Percentiles rank a stretch among this genome's conserved stretches.
Conservation (phyloP, 1,284 basidiomycete genomes). For the Malassezia japonica region DNA sequence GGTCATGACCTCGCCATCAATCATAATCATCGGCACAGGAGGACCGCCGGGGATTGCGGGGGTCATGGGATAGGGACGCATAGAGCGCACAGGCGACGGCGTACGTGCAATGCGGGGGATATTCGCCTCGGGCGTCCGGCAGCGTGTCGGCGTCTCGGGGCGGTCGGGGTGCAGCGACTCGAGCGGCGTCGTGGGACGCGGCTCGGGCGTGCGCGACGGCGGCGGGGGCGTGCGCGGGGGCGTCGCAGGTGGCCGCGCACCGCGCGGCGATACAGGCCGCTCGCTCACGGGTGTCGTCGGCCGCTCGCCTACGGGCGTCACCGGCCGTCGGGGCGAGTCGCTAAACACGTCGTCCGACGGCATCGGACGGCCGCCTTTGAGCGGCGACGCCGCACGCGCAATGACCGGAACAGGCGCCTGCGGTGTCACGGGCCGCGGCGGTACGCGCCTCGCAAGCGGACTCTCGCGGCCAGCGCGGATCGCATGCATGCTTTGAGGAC, state of each 20-base stretch:
- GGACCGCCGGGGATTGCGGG: slow-evolving; percentile 2
- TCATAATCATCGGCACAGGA: slow-evolving; percentile 11
- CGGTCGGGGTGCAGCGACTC: not conserved
- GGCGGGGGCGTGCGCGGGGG: not conserved
- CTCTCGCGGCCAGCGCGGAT: too few species aligned
- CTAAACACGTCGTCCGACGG: not conserved
- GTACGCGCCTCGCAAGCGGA: not conserved
- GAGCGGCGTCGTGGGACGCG: not conserved
- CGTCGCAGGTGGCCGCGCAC: not conserved
- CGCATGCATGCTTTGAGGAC: not conserved
- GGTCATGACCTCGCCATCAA: slow-evolving; percentile 12
- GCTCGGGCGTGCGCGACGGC: not conserved
- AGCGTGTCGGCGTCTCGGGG: slow-evolving; percentile 1
- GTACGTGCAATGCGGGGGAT: not conserved
- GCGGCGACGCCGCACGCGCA: not conserved
- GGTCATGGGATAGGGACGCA: not conserved
- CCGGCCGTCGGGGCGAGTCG: too few species aligned
- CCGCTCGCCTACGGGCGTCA: not conserved
- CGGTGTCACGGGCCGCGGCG: not conserved
- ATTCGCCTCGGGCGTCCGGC: not conserved
- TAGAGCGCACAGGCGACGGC: slow-evolving; percentile 1
- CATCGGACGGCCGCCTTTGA: not conserved
- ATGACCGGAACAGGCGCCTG: not conserved
- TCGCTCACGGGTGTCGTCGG: not conserved
- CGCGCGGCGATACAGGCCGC: not conserved